Conservation (phyloP, 2,329 filamentous ascomycete species). For the Fusarium sp. region DNA sequence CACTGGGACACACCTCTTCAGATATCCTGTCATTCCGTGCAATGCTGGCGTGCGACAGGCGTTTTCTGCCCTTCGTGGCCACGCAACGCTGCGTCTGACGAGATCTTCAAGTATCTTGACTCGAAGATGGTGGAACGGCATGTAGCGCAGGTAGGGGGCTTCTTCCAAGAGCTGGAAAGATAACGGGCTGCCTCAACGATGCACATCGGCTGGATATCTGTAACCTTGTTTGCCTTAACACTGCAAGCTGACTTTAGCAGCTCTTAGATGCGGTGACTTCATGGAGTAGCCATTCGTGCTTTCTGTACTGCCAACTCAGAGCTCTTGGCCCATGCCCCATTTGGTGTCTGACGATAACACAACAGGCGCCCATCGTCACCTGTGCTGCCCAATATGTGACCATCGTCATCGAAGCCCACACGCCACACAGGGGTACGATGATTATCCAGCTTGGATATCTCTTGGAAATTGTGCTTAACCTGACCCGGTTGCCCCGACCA, state of each 20-base stretch:
- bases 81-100: neutral
- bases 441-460: slow-evolving; percentile 74
- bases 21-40: neutral
- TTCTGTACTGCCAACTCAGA: slow-evolving; percentile 70
- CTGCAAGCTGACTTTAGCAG: neutral
- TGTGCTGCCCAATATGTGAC: slow-evolving; percentile 79
- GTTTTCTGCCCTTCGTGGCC: neutral
- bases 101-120: neutral
- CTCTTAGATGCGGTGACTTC: slow-evolving; percentile 4
- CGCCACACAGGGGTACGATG: slow-evolving; percentile 81
- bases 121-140: neutral
- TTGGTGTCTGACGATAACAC: slow-evolving; percentile 70
- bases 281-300: slow-evolving; percentile 63
- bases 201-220: neutral
- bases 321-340: slow-evolving; percentile 69
- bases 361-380: slow-evolving; percentile 79
- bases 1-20: neutral
- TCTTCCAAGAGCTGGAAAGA: neutral
- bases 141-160: neutral
- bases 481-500: slow-evolving; percentile 72
- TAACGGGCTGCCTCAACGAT: neutral
- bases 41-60: neutral
- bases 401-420: slow-evolving; percentile 76
- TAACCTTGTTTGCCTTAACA: neutral
- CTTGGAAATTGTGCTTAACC: slow-evolving; percentile 70